Conservation (phyloP, 306 rosid species). For the Cucumis cinereus region DNA sequence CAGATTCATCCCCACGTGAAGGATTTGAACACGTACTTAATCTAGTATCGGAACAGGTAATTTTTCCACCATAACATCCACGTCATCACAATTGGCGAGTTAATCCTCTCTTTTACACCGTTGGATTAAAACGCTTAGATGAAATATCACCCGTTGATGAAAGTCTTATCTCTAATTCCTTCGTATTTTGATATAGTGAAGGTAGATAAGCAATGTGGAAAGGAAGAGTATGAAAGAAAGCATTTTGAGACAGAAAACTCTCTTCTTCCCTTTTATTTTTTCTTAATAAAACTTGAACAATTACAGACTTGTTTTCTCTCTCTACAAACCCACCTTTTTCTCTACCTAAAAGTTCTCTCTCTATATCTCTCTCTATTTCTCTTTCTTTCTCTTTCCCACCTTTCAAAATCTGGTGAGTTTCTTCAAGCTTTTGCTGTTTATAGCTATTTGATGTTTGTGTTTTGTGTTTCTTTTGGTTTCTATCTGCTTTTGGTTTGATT, state of each 20-base stretch:
- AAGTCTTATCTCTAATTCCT: conserved; percentile 30
- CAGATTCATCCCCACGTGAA: conserved; percentile 13
- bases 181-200: not conserved
- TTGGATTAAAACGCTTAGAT: conserved; percentile 18
- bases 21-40: not conserved
- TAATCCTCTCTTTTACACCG: conserved; percentile 16
- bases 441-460: not conserved
- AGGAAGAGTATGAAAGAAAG: not conserved
- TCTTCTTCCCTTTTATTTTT: not conserved
- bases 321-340: not conserved
- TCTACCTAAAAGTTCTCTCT: conserved; percentile 4
- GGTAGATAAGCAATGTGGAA: not conserved
- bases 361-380: conserved; percentile 4
- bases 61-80: conserved; percentile 3
- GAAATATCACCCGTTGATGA: conserved; percentile 15
- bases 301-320: conserved; percentile 8
- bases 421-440: conserved; percentile 8
- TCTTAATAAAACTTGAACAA: not conserved
- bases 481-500: conserved; percentile 6
- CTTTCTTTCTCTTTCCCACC: not conserved
- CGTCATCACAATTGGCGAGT: conserved; percentile 25
- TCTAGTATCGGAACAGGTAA: conserved; percentile 8
- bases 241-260: not conserved
- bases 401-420: conserved; percentile 30
- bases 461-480: not conserved